Percentiles rank a stretch among this genome's conserved stretches.
These are phyloP conservation scores for Dipodascus albidus DNA, from an alignment of 805 yeast genomes.

Conservation along the genomic window DNA sequence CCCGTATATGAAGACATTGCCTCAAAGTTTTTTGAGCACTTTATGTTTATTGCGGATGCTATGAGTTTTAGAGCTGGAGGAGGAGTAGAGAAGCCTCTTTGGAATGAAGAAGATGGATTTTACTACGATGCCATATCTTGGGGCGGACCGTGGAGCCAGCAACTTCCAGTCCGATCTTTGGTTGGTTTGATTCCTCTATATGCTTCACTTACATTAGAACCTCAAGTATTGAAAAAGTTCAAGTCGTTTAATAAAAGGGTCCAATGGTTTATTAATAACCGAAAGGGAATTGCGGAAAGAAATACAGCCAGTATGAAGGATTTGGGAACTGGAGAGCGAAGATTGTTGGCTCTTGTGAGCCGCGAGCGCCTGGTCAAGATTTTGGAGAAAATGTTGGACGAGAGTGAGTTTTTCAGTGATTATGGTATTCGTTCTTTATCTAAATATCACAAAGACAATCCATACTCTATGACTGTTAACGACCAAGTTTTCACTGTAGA, in stretches of 20 bases:
- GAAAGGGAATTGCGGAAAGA: constrained; percentile 57
- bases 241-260: constrained; percentile 76
- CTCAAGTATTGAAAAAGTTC: constrained; percentile 63
- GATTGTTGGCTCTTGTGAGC: constrained; percentile 68
- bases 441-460: constrained; percentile 72
- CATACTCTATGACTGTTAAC: constrained; percentile 73
- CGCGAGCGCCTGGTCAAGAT: constrained; percentile 69
- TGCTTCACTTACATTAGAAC: constrained; percentile 81
- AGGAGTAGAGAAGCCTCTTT: constrained; percentile 50
- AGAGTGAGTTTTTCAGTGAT: constrained; percentile 70
- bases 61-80: constrained; percentile 56
- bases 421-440: constrained; percentile 86
- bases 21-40: constrained; percentile 88
- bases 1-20: constrained; percentile 90
- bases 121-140: constrained; percentile 85
- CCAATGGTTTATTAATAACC: constrained; percentile 71
- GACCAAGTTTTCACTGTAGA: constrained; percentile 60
- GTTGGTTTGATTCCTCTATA: constrained; percentile 88
- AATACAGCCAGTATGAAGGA: constrained; percentile 75
- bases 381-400: constrained; percentile 72
- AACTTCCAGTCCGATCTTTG: constrained; percentile 74
- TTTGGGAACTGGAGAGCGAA: constrained; percentile 73
- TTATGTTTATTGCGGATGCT: constrained; percentile 83
- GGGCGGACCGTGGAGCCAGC: constrained; percentile 53
- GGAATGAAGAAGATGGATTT: constrained; percentile 85